phyloP scores from a whole-genome alignment of 2,329 filamentous ascomycete genomes.

The Venturia pyrina region DNA sequence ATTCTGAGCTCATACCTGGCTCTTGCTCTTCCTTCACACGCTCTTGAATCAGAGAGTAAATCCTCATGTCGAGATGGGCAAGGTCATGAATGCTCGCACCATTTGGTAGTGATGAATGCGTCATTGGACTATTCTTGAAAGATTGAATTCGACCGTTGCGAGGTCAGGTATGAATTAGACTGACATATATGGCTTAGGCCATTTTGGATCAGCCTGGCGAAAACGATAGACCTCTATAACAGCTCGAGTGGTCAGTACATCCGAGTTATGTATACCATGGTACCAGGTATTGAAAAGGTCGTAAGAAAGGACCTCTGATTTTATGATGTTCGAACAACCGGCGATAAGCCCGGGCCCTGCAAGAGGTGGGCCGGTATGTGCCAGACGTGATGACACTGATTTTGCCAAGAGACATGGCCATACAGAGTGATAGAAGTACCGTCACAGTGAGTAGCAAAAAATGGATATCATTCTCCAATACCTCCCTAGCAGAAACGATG shows the following conservation, averaged over 20 bases:
- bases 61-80: constrained; percentile 18
- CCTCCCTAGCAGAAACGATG: not conserved
- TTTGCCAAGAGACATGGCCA: not conserved
- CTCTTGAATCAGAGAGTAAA: constrained; percentile 17
- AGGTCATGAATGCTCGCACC: constrained; percentile 17
- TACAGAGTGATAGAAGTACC: no score
- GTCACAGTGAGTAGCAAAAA: not conserved
- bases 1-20: constrained; percentile 15
- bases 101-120: constrained; percentile 17
- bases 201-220: constrained; percentile 18
- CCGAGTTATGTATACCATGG: constrained; percentile 19
- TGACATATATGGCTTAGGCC: constrained; percentile 19
- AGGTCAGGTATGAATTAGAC: constrained; percentile 21
- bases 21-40: constrained; percentile 17
- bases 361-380: constrained; percentile 11
- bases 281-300: constrained; percentile 20
- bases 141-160: constrained; percentile 15
- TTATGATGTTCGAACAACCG: constrained; percentile 13
- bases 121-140: constrained; percentile 17
- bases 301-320: constrained; percentile 16
- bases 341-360: constrained; percentile 20
- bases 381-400: not conserved
- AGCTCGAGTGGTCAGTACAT: constrained; percentile 17
- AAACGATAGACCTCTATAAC: constrained; percentile 18
- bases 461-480: not conserved